Evolutionary conservation across 2,329 filamentous ascomycete genomes (phyloP).

Genomic region (Penicillium brevicompactum): DNA sequence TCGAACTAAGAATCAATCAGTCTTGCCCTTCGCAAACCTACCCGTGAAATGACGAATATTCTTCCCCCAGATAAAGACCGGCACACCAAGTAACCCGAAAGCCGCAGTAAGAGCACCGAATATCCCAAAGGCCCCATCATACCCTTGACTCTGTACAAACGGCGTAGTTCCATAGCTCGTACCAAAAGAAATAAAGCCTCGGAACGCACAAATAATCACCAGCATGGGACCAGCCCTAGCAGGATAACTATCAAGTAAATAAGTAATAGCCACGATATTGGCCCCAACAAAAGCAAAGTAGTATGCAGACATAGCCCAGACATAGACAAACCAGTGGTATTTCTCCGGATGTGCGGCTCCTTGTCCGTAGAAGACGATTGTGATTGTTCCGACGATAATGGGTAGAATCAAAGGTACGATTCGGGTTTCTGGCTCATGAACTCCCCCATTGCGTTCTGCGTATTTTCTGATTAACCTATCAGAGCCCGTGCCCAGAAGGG

Average conservation of each 20-base stretch:
- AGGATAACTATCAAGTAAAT: slow-evolving; percentile 50
- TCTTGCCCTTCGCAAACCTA: not conserved
- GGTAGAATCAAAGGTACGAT: slow-evolving; percentile 40
- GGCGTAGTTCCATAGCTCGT: slow-evolving; percentile 40
- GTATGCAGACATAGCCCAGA: slow-evolving; percentile 24
- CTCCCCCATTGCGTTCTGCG: slow-evolving; percentile 38
- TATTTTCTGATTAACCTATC: slow-evolving; percentile 41
- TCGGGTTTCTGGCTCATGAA: slow-evolving; percentile 47
- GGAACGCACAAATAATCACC: slow-evolving; percentile 50
- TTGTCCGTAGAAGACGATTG: slow-evolving; percentile 42
- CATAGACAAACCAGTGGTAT: slow-evolving; percentile 29
- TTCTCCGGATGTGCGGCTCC: slow-evolving; percentile 37
- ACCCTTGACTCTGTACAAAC: slow-evolving; percentile 29
- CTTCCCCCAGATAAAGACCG: slow-evolving; percentile 35
- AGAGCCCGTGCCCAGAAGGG: slow-evolving; percentile 42
- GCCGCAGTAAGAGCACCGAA: slow-evolving; percentile 34
- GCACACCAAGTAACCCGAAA: slow-evolving; percentile 32
- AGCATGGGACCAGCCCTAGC: slow-evolving; percentile 45
- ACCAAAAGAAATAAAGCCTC: slow-evolving; percentile 51
- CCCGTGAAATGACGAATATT: slow-evolving; percentile 32
- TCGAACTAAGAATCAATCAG: not conserved
- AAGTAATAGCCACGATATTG: slow-evolving; percentile 50
- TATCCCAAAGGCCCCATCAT: slow-evolving; percentile 36
- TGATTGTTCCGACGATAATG: slow-evolving; percentile 41
- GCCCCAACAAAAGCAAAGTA: slow-evolving; percentile 37